Conservation (phyloP, 2,329 filamentous ascomycete genomes). For the Colletotrichum sp. region DNA sequence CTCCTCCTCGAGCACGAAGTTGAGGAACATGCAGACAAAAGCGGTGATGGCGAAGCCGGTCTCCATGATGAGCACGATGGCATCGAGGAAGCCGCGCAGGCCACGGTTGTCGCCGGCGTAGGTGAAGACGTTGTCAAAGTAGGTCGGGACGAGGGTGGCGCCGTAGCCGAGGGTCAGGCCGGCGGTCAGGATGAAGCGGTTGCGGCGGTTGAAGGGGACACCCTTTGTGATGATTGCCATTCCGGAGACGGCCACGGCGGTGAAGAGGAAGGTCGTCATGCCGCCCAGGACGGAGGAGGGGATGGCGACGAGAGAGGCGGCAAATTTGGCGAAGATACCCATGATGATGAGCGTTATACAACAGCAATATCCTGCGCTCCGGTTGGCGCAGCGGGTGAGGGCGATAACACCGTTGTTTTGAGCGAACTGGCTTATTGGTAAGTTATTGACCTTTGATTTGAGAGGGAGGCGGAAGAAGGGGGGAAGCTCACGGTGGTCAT, state of each 20-base stretch:
- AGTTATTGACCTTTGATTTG: not conserved
- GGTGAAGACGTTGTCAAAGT: constrained; percentile 75
- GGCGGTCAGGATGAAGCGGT: constrained; percentile 81
- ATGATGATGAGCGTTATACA: constrained; percentile 80
- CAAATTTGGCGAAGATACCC: constrained; percentile 85
- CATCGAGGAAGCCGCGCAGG: constrained; percentile 76
- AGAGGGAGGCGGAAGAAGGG: not conserved
- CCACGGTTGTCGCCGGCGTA: constrained; percentile 72
- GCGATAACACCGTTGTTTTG: constrained; percentile 89
- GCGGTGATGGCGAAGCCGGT: constrained; percentile 80
- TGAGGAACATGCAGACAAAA: constrained; percentile 74
- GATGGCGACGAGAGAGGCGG: constrained; percentile 78
- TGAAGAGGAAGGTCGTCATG: constrained; percentile 84
- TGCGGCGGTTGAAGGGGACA: constrained; percentile 78
- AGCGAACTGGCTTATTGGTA: constrained; percentile 56
- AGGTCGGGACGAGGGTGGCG: constrained; percentile 69
- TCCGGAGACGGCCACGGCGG: constrained; percentile 77
- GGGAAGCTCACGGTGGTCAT: constrained; percentile 62
- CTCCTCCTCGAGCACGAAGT: constrained; percentile 76
- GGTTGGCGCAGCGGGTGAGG: constrained; percentile 80
- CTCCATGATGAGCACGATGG: constrained; percentile 75
- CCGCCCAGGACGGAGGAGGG: constrained; percentile 68
- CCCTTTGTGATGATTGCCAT: constrained; percentile 75
- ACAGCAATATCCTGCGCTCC: constrained; percentile 79
- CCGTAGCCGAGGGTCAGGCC: constrained; percentile 76